A percentile compares a stretch with the other conserved stretches of the same genome.
Evolutionary conservation across 306 rosid genomes (phyloP).

Genomic region (Casuarina glauca): DNA sequence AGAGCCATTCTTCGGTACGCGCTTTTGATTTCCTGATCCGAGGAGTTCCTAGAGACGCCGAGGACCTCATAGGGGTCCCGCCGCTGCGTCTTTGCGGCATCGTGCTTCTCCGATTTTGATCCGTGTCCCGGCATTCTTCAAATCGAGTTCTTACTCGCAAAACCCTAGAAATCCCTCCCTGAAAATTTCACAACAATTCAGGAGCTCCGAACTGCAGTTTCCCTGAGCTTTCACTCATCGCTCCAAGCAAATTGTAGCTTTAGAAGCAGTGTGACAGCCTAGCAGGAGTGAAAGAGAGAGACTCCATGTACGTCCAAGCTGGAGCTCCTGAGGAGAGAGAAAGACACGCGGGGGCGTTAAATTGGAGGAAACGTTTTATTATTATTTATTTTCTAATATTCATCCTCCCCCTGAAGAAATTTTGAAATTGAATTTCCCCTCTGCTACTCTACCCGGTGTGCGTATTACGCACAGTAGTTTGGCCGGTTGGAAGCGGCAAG

Average conservation of each 20-base stretch:
- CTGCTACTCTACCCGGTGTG: conserved; percentile 25
- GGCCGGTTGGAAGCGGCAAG: neutral
- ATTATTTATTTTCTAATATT: neutral
- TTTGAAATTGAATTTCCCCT: conserved; percentile 28
- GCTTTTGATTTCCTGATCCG: conserved; percentile 93
- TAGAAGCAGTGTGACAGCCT: conserved; percentile 26
- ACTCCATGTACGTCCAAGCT: conserved; percentile 40
- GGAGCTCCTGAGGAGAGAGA: conserved; percentile 37
- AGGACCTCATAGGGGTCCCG: conserved; percentile 98
- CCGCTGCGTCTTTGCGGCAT: conserved; percentile 64
- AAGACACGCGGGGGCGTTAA: conserved; percentile 33
- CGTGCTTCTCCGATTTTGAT: conserved; percentile 83
- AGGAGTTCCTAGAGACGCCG: conserved; percentile 74
- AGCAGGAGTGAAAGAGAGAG: conserved; percentile 39
- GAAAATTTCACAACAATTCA: conserved; percentile 21
- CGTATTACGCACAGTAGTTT: conserved; percentile 15
- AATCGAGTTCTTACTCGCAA: conserved; percentile 1
- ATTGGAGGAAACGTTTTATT: conserved; percentile 39
- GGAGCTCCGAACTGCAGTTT: conserved; percentile 16
- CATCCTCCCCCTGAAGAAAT: neutral
- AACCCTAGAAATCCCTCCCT: conserved; percentile 51
- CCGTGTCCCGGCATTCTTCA: conserved; percentile 63
- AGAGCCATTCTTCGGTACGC: conserved; percentile 96
- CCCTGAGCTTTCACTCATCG: conserved; percentile 12
- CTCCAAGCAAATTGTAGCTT: conserved; percentile 4